phyloP scores from a whole-genome alignment of 2,329 filamentous ascomycete species.

The Cyphellophora attinorum region DNA sequence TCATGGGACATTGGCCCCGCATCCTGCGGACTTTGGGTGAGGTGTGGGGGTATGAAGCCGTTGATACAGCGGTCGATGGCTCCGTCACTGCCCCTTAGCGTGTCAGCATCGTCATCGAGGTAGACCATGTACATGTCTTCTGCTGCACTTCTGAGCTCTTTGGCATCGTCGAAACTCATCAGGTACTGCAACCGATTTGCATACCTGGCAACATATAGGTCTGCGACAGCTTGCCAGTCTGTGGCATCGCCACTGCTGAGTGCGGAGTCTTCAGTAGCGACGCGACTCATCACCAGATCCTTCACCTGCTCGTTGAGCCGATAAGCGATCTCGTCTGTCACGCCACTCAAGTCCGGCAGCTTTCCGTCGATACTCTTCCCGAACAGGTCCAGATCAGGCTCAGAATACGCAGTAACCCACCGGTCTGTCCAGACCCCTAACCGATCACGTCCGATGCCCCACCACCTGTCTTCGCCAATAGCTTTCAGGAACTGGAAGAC shows the following conservation, averaged over 20 bases:
- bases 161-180: slow-evolving; percentile 1
- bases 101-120: neutral
- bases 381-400: slow-evolving; percentile 32
- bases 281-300: slow-evolving; percentile 25
- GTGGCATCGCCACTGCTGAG: slow-evolving; percentile 17
- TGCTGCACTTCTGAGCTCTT: slow-evolving; percentile 7
- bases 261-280: neutral
- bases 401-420: slow-evolving; percentile 39
- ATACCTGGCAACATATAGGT: slow-evolving; percentile 57
- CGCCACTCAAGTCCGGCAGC: slow-evolving; percentile 31
- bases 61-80: neutral
- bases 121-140: neutral
- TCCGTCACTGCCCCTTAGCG: neutral
- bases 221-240: slow-evolving; percentile 59
- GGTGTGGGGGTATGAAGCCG: slow-evolving; percentile 1
- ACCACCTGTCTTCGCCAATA: slow-evolving; percentile 15
- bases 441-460: slow-evolving; percentile 23
- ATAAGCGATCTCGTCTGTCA: slow-evolving; percentile 23
- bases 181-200: slow-evolving; percentile 41
- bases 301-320: slow-evolving; percentile 36
- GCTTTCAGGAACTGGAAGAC: slow-evolving; percentile 9
- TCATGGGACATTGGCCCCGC: neutral
- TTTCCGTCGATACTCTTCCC: slow-evolving; percentile 20
- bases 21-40: neutral
- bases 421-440: slow-evolving; percentile 38